Evolutionary conservation across 169 alveolate species (phyloP).

Genomic region (Plasmodium inui): DNA sequence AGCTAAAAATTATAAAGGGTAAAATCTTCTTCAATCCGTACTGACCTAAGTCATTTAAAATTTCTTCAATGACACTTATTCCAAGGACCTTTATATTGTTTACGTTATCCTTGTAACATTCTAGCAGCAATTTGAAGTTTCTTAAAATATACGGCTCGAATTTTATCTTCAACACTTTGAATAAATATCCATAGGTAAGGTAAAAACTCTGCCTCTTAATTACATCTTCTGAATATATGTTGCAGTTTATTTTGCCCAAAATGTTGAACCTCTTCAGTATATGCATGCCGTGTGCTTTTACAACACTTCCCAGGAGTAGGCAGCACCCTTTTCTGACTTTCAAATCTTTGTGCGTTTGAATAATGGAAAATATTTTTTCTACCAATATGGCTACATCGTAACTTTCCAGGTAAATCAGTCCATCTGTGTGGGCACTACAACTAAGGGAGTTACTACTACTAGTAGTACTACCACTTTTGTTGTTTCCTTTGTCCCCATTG

Average conservation of each 20-base stretch:
- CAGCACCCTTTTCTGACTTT: conserved; percentile 74
- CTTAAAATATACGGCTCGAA: conserved; percentile 69
- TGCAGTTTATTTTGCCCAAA: conserved; percentile 27
- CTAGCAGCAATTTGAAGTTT: conserved; percentile 61
- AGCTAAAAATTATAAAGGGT: conserved; percentile 21
- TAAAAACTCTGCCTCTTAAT: conserved; percentile 74
- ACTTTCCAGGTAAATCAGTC: conserved; percentile 27
- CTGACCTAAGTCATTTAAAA: conserved; percentile 43
- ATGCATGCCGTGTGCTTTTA: conserved; percentile 74
- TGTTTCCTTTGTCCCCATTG: neutral
- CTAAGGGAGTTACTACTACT: neutral
- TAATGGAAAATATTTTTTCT: conserved; percentile 26
- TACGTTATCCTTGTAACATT: conserved; percentile 74
- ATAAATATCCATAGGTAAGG: conserved; percentile 60
- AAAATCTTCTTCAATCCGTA: conserved; percentile 60
- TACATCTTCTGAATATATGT: conserved; percentile 62
- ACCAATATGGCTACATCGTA: conserved; percentile 47
- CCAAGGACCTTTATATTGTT: conserved; percentile 70
- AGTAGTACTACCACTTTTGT: neutral
- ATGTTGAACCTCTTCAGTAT: conserved; percentile 31
- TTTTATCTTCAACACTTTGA: conserved; percentile 56
- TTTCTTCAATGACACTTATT: conserved; percentile 62
- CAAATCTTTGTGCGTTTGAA: conserved; percentile 48
- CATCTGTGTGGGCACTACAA: neutral
- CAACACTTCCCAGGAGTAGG: conserved; percentile 47